Base-by-base conservation (phyloP, 306 rosid genomes). In the Sophora flavescens region DNA sequence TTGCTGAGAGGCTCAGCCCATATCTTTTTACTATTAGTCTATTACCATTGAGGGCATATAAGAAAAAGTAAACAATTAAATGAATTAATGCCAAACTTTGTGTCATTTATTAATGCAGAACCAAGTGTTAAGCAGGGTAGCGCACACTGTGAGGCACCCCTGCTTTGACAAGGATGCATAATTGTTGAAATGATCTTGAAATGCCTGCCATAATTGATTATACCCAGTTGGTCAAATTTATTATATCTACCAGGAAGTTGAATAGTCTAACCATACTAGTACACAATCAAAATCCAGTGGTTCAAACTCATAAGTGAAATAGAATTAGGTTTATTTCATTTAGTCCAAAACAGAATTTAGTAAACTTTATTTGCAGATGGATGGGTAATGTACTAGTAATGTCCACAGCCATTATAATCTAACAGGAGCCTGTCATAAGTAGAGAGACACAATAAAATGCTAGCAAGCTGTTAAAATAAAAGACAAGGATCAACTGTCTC, bases 31-130 rank as follows among this genome's bases (percentile, higher is more conserved):
- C 32, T 30, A 30, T 30, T 30, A 30, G 32, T 30, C 15, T 14
- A 15, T 62, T 42, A 7, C 18, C 77, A 58, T 74, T 53, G 63
- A 74, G 60, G 44, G 47, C 50, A 53, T 50, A n/a, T 17, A 38
- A 50, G 32, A 60, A 17, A 30, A 38, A 63, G 30, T 63, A 63
- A 82, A 64, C 45, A 71, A 60, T 47, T 52, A 64, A 59, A 51
- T 60, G 51, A 59, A 63, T 26, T 61, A 68, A 70, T 44, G 52
- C 14, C 77, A 74, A 79, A 36, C 7, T 61, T 4, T 30, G 50
- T 47, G 51, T 15, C 48, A 45, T 59, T 51, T 45, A 74, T 35
- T 53, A 16, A n/a, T 16, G 42, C 30, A 32, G n/a, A 74, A 58
- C 45, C 57, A 41, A 48, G 59, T 9, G 18, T 18, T 45, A 45